Conservation (phyloP, 257 asterid genomes). For the Forsythia viridissima region DNA sequence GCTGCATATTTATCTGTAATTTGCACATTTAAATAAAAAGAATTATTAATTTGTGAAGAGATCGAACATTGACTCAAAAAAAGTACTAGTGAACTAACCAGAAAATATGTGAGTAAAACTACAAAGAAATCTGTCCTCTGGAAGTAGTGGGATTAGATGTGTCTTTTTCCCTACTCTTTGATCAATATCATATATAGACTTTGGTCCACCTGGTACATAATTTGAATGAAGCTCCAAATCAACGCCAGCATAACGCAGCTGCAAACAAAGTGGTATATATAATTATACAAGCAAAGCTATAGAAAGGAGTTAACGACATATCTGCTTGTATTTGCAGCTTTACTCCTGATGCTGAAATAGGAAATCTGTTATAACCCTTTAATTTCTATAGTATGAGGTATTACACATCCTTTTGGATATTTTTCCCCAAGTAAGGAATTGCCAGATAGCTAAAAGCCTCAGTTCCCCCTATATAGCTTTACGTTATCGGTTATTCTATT, state of each 20-base stretch:
- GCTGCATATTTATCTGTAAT: slow-evolving; percentile 71
- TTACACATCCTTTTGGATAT: neutral
- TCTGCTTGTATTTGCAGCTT: neutral
- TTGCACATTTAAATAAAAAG: slow-evolving; percentile 13
- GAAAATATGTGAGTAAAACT: slow-evolving; percentile 81
- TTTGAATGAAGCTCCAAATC: slow-evolving; percentile 72
- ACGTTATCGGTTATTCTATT: neutral
- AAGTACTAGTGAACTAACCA: slow-evolving; percentile 33
- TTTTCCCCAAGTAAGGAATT: neutral
- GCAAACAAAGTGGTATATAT: slow-evolving; percentile 22
- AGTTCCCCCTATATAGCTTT: neutral
- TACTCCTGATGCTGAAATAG: neutral
- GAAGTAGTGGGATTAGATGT: slow-evolving; percentile 64
- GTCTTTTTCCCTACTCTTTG: slow-evolving; percentile 57
- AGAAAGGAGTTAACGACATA: neutral
- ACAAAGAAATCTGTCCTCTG: slow-evolving; percentile 76
- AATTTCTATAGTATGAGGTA: neutral
- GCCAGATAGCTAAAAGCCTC: neutral
- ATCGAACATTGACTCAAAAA: slow-evolving; percentile 1
- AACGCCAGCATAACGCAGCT: slow-evolving; percentile 67
- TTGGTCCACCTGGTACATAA: slow-evolving; percentile 65
- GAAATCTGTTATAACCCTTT: neutral
- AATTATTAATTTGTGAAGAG: neutral
- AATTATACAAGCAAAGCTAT: neutral
- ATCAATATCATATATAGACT: slow-evolving; percentile 64